Base-by-base conservation (phyloP, 2,329 filamentous ascomycete species). In the Aureobasidium namibiae region DNA sequence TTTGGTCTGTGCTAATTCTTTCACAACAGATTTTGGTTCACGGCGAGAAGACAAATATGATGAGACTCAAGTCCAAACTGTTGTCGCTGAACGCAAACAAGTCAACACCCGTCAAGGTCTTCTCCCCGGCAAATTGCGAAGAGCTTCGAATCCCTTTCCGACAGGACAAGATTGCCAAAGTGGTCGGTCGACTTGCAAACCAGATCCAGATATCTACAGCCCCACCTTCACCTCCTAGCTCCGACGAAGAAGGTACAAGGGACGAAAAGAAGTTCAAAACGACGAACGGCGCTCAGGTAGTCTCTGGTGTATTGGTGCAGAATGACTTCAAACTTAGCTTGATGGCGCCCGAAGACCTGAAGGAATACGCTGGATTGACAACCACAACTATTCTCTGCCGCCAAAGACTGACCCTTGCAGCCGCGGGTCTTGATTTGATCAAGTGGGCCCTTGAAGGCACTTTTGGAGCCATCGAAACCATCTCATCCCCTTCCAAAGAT, bases 41-140 rank as follows among this genome's bases (percentile, higher is more conserved):
- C 66, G 94, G 94, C 59, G 94, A 99, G 71, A 91, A 94, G 67
- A 90, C 96, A 70, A 96, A 97, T 70, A 97, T 97, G 91, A 96
- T 94, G 82, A 86, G 94, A 57, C 78, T 99, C 29, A 96, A 96
- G 72, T 96, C 92, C 3, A 95, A 96, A 70, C 81, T 99, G 1
- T 83, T 97, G 4, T 92, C 90, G n/a, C 82, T 96, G 38, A 96
- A 96, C 68, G 86, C 88, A 29, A 85, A 86, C 64, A 92, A 92
- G 69, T 79, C 84, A 1, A 78, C 84, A 42, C 94, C 95, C 65
- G 87, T 90, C 65, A 96, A 97, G 71, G 90, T 99, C 11, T 97
- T 86, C 76, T 95, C 89, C 24, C 94, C 94, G 0, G 86, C 89
- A 56, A 99, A 99, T 71, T 96, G 92, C 72, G 92, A 97, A 68